Conservation (phyloP, 257 asterid genomes). For the Capsicum baccatum region DNA sequence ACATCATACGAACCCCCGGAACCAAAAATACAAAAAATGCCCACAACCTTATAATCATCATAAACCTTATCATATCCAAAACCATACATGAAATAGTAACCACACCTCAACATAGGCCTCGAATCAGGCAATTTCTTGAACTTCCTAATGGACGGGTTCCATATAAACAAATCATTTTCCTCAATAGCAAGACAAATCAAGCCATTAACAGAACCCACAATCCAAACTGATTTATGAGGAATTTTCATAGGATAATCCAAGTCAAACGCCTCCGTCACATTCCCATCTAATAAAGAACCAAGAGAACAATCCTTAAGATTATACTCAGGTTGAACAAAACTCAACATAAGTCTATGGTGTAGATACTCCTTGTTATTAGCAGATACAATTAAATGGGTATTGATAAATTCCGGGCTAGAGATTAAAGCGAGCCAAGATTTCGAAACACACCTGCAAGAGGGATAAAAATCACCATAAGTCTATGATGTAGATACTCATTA, state of each 20-base stretch:
- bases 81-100: constrained; percentile 41
- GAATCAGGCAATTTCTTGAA: constrained; percentile 48
- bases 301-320: constrained; percentile 31
- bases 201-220: constrained; percentile 65
- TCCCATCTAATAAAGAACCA: constrained; percentile 44
- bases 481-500: no score
- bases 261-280: constrained; percentile 28
- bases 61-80: constrained; percentile 52
- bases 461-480: constrained; percentile 8
- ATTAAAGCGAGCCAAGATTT: constrained; percentile 56
- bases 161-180: constrained; percentile 38
- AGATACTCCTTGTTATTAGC: constrained; percentile 5
- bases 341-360: constrained; percentile 24
- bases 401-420: constrained; percentile 44
- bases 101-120: constrained; percentile 8
- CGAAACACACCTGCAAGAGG: constrained; percentile 49
- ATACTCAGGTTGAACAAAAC: constrained; percentile 25
- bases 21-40: background rate
- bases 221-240: constrained; percentile 21
- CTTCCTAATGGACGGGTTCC: constrained; percentile 56
- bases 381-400: constrained; percentile 40
- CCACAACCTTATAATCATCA: constrained; percentile 52
- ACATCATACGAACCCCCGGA: background rate
- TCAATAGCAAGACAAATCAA: constrained; percentile 45
- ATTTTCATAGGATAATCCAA: constrained; percentile 27